Evolutionary conservation across 2,329 filamentous ascomycete genomes (phyloP).

Genomic region (Colletotrichum sp.): DNA sequence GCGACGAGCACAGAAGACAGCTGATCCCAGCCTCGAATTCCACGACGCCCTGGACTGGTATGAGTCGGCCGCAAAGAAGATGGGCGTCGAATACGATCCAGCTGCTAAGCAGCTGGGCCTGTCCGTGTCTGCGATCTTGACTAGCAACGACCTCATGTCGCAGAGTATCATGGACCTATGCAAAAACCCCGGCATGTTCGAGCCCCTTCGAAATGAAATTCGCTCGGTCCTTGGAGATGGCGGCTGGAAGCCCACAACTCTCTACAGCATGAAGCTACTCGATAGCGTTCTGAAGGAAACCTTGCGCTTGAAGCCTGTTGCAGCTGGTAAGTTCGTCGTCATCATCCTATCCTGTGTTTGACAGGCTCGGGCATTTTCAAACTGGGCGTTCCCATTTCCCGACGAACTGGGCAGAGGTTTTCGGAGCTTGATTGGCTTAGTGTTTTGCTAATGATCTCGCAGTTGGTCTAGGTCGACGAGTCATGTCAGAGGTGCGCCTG

Average conservation of each 20-base stretch:
- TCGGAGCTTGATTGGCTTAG: not conserved
- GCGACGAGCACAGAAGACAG: constrained; percentile 15
- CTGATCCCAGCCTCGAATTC: not conserved
- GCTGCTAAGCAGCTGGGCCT: constrained; percentile 22
- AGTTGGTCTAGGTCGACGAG: constrained; percentile 5
- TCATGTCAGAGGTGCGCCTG: not conserved
- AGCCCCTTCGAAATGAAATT: constrained; percentile 26
- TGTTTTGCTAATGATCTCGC: not conserved
- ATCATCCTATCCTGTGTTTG: not conserved
- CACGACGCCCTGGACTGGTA: constrained; percentile 27
- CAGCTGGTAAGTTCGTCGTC: not conserved
- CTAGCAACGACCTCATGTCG: constrained; percentile 25
- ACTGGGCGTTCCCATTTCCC: not conserved
- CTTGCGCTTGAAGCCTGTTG: constrained; percentile 11
- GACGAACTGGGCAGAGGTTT: not conserved
- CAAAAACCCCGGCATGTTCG: constrained; percentile 22
- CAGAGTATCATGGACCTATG: constrained; percentile 24
- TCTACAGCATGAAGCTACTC: constrained; percentile 12
- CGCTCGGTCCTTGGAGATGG: not conserved
- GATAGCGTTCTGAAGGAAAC: constrained; percentile 16
- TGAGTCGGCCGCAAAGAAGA: not conserved
- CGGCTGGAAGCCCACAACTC: not conserved
- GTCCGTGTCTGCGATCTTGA: constrained; percentile 26
- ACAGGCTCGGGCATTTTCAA: not conserved
- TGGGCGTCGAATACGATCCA: not conserved